A percentile compares a stretch with the other conserved stretches of the same genome.
Evolutionary conservation across 2,329 filamentous ascomycete species (phyloP).

Genomic region (Apiospora marii): DNA sequence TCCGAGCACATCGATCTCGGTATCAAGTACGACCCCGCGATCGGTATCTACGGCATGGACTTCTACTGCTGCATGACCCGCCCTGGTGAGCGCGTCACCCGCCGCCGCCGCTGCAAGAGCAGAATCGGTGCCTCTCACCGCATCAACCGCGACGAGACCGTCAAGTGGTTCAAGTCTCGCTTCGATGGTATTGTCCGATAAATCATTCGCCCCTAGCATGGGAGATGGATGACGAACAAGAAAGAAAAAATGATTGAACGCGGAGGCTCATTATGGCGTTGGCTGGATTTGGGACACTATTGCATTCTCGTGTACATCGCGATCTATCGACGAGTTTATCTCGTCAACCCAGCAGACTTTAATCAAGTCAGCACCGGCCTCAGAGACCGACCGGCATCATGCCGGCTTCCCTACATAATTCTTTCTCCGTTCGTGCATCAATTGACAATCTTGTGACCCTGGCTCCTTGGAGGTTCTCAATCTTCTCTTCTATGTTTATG

Average conservation of each 20-base stretch:
- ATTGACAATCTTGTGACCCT: not conserved
- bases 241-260: slow-evolving; percentile 26
- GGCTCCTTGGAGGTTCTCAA: not conserved
- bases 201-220: slow-evolving; percentile 48
- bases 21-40: slow-evolving; percentile 99
- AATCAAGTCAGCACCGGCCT: slow-evolving; percentile 72
- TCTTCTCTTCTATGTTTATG: no score
- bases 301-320: slow-evolving; percentile 48
- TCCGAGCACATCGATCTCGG: slow-evolving; percentile 99
- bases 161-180: slow-evolving; percentile 92
- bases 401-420: slow-evolving; percentile 63
- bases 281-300: slow-evolving; percentile 34
- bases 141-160: slow-evolving; percentile 93
- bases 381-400: slow-evolving; percentile 75
- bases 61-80: slow-evolving; percentile 99
- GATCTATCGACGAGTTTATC: slow-evolving; percentile 52
- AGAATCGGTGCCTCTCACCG: slow-evolving; percentile 87
- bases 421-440: slow-evolving; percentile 16
- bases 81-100: slow-evolving; percentile 96
- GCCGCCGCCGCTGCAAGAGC: slow-evolving; percentile 89
- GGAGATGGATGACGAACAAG: slow-evolving; percentile 18
- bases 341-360: slow-evolving; percentile 60
- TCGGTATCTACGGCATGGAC: slow-evolving; percentile 99
- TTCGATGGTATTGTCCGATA: slow-evolving; percentile 99
- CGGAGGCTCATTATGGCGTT: slow-evolving; percentile 44